These are phyloP conservation scores for Metschnikowia shivogae DNA, from an alignment of 805 yeast genomes.

Conservation along the genomic window DNA sequence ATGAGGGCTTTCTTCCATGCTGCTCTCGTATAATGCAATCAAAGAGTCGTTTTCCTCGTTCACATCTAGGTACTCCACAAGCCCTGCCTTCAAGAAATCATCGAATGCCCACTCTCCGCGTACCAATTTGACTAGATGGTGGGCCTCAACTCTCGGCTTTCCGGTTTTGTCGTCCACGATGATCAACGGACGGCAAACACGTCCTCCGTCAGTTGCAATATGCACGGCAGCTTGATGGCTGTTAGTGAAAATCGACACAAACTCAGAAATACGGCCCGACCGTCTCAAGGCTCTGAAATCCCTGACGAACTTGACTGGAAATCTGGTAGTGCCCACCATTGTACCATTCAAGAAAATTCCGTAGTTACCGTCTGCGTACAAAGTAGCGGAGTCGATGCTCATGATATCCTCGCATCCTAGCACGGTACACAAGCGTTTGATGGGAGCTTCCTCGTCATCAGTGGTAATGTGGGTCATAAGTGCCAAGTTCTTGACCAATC, in stretches of 20 bases:
- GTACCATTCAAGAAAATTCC: slow-evolving; percentile 95
- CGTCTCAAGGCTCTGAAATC: slow-evolving; percentile 80
- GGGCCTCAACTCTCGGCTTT: slow-evolving; percentile 61
- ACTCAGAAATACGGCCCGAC: slow-evolving; percentile 79
- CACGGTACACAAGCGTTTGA: slow-evolving; percentile 66
- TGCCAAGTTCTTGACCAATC: slow-evolving; percentile 93
- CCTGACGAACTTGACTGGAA: slow-evolving; percentile 76
- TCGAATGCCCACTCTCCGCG: slow-evolving; percentile 81
- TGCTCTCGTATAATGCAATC: slow-evolving; percentile 81
- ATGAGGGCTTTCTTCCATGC: slow-evolving; percentile 41
- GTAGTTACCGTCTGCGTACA: slow-evolving; percentile 73
- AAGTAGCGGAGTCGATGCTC: slow-evolving; percentile 73
- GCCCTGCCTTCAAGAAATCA: slow-evolving; percentile 78
- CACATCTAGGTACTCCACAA: slow-evolving; percentile 94
- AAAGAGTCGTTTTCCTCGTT: slow-evolving; percentile 94
- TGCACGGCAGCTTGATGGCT: slow-evolving; percentile 90
- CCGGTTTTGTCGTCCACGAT: slow-evolving; percentile 65
- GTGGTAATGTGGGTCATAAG: slow-evolving; percentile 98
- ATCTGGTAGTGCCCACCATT: slow-evolving; percentile 81
- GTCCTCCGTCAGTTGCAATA: slow-evolving; percentile 98
- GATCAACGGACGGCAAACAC: slow-evolving; percentile 94
- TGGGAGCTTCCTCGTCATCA: slow-evolving; percentile 93
- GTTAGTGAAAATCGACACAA: slow-evolving; percentile 86
- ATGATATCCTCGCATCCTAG: slow-evolving; percentile 89
- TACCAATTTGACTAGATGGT: slow-evolving; percentile 61